phyloP scores from a whole-genome alignment of 106 monocot genomes.

The Gastrodia elata region DNA sequence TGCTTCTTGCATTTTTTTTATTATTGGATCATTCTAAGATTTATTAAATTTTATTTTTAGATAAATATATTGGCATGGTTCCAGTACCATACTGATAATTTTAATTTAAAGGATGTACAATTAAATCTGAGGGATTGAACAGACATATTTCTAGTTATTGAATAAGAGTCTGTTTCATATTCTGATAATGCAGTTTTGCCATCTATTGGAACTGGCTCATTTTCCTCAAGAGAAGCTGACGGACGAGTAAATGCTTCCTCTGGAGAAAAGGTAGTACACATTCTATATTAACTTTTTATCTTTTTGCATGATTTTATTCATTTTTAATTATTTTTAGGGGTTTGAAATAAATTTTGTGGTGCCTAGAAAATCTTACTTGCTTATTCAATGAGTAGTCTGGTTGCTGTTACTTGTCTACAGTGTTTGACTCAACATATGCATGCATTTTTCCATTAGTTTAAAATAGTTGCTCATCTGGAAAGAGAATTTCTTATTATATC shows the following conservation, averaged over 20 bases:
- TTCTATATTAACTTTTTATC: neutral
- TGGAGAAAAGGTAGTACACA: conserved; percentile 70
- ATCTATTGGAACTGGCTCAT: conserved; percentile 76
- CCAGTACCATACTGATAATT: neutral
- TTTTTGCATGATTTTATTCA: neutral
- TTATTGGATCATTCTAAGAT: neutral
- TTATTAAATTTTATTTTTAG: neutral
- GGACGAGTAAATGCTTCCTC: conserved; percentile 72
- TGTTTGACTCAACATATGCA: too few species aligned
- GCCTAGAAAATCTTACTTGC: neutral
- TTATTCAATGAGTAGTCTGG: neutral
- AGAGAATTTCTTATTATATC: too few species aligned
- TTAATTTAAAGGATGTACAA: neutral
- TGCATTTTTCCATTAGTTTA: too few species aligned
- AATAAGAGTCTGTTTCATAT: neutral
- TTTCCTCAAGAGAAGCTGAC: conserved; percentile 91
- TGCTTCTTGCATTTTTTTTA: too few species aligned
- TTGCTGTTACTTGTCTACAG: neutral
- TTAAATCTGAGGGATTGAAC: neutral
- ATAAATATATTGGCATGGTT: neutral
- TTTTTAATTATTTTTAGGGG: neutral
- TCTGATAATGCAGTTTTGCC: conserved; percentile 64
- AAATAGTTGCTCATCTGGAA: too few species aligned
- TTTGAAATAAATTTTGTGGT: neutral
- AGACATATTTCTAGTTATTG: neutral